Conservation (phyloP, 129 eudicot species). For the Helichrysum umbraculigerum region DNA sequence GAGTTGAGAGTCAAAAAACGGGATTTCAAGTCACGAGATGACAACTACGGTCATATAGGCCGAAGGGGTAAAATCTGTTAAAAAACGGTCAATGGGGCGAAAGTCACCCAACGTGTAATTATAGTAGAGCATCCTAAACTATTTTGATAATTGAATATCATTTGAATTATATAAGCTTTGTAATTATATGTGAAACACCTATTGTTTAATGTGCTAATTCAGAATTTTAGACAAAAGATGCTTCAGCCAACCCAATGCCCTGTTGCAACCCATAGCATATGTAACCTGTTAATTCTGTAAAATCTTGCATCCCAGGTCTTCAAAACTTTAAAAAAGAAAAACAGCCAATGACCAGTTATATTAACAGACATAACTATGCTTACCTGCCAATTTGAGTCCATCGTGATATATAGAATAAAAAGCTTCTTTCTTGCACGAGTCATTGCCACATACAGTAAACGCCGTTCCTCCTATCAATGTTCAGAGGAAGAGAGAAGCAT, state of each 20-base stretch:
- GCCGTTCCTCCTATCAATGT: conserved; percentile 75
- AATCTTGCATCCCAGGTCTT: too few relatives aligned
- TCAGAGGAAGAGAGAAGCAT: conserved; percentile 10
- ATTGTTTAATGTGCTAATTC: not conserved
- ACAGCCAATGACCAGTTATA: not conserved
- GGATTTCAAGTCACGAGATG: too few relatives aligned
- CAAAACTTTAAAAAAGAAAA: not conserved
- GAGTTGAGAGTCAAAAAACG: too few relatives aligned
- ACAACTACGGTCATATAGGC: not conserved
- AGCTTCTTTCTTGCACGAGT: conserved; percentile 95
- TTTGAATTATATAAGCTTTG: too few relatives aligned
- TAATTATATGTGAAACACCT: not conserved
- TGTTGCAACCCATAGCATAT: not conserved
- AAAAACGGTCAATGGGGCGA: not conserved
- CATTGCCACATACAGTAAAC: conserved; percentile 85
- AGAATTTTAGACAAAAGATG: not conserved
- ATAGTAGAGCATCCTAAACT: not conserved
- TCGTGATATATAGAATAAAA: conserved; percentile 65
- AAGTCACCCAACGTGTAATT: not conserved
- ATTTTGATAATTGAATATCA: not conserved
- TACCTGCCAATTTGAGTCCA: conserved; percentile 98
- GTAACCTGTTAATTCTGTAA: too few relatives aligned
- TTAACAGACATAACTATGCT: conserved; percentile 11
- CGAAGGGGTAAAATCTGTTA: too few relatives aligned
- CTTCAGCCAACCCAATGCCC: not conserved